phyloP scores from a whole-genome alignment of 2,329 filamentous ascomycete genomes.

The Talaromyces sp. region DNA sequence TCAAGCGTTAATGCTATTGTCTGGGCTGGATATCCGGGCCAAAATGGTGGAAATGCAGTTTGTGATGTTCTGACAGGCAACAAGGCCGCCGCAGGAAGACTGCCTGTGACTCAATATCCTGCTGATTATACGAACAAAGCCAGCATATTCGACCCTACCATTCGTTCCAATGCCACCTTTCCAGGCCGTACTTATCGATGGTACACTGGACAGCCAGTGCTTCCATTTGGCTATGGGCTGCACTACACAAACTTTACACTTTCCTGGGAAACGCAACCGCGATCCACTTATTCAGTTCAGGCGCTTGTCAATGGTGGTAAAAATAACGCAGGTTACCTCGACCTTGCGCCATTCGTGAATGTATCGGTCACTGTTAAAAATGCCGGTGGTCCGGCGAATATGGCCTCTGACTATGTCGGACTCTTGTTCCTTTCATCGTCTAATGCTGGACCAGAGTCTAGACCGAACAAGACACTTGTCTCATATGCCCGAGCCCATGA shows the following conservation, averaged over 20 bases:
- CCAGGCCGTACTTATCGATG: constrained; percentile 37
- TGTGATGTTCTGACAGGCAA: constrained; percentile 33
- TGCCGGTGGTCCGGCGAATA: not conserved
- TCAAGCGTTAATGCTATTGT: constrained; percentile 28
- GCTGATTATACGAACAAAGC: constrained; percentile 37
- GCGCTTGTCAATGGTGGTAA: not conserved
- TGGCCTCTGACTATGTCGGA: not conserved
- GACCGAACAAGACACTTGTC: constrained; percentile 11
- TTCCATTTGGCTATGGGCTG: constrained; percentile 35
- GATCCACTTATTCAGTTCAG: not conserved
- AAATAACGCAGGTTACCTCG: not conserved
- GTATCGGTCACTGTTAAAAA: not conserved
- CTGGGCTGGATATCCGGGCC: constrained; percentile 37
- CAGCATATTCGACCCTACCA: constrained; percentile 29
- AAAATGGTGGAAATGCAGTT: constrained; percentile 32
- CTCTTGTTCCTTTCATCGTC: not conserved
- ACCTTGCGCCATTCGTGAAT: not conserved
- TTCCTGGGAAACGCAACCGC: constrained; percentile 2
- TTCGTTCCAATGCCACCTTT: constrained; percentile 23
- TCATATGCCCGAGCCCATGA: constrained; percentile 10
- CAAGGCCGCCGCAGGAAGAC: constrained; percentile 29
- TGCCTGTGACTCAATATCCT: constrained; percentile 31
- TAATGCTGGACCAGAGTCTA: constrained; percentile 9
- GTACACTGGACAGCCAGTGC: constrained; percentile 27
- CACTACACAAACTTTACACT: constrained; percentile 35